Base-by-base conservation (phyloP, 805 yeast genomes). In the Kodamaea jinghongensis region DNA sequence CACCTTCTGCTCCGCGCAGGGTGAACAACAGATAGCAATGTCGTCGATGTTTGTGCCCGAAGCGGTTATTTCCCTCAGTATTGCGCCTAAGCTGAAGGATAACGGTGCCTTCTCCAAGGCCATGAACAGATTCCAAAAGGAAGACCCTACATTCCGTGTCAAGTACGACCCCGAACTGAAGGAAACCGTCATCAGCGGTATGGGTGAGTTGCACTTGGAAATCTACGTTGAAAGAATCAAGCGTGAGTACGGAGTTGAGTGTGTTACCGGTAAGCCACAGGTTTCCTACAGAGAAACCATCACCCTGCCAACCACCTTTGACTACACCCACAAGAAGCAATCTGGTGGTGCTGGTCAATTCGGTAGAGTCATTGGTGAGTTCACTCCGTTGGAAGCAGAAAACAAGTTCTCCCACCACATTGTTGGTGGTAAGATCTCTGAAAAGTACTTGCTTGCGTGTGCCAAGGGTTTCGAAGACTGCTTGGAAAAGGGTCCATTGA, bases 321-420 rank as follows among this genome's bases (percentile, higher is more conserved):
- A 93, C 62, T 88, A 83, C 70, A 84, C 96, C 20, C 98, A 91
- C 74, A 93, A 93, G 78, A 91, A 89, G 62, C 99, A 93, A 73
- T 78, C 91, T 58, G 99, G 99, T 66, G 99, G 99, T 78, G 95
- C 98, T 50, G 99, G 99, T 70, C 99, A 93, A 74, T 93, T 81
- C 61, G 99, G 96, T 66, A 83, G 90, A 71, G 96, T 91, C 57
- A 84, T 89, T 65, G 98, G 99, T 61, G 76, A 72, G 42, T 62
- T 90, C 67, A 65, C 73, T 5, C 80, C 89, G 39, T 59, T 77
- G 34, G 85, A 76, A 37, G 81, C 78, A 35, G 79, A 76, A 43
- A 90, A 90, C 64, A 70, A 70, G 51, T 93, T 91, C 65, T 79
- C 83, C 57, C 84, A 96, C 34, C 86, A 83, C 48, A 81, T 93